phyloP scores from a whole-genome alignment of 2,329 filamentous ascomycete genomes.

The Bipolaris cookei region DNA sequence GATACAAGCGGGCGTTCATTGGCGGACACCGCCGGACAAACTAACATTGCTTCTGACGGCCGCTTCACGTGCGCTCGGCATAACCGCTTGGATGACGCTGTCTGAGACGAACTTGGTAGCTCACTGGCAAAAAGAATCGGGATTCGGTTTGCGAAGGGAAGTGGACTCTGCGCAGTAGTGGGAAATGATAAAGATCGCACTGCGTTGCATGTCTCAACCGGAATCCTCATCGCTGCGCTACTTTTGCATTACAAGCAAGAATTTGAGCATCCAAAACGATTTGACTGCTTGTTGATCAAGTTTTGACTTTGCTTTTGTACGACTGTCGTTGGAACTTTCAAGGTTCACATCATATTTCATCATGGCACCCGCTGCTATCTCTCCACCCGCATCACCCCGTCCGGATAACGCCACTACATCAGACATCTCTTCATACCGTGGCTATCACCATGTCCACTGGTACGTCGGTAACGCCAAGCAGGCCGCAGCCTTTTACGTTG shows the following conservation, averaged over 20 bases:
- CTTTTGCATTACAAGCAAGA: neutral
- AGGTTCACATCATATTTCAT: slow-evolving; percentile 5
- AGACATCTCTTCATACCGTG: slow-evolving; percentile 66
- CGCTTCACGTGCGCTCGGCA: slow-evolving; percentile 37
- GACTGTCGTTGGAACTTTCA: neutral
- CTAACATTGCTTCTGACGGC: slow-evolving; percentile 21
- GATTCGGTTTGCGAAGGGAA: slow-evolving; percentile 35
- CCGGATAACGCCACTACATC: slow-evolving; percentile 25
- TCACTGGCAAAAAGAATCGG: slow-evolving; percentile 24
- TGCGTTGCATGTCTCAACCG: slow-evolving; percentile 4
- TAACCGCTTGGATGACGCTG: slow-evolving; percentile 32
- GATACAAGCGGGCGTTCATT: slow-evolving; percentile 30
- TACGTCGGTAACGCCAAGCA: slow-evolving; percentile 98
- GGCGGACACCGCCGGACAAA: slow-evolving; percentile 29
- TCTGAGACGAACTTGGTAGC: slow-evolving; percentile 21
- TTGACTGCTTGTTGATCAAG: neutral
- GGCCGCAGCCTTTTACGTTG: slow-evolving; percentile 86
- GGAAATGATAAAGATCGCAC: slow-evolving; percentile 24
- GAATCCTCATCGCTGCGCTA: neutral
- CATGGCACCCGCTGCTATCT: slow-evolving; percentile 46
- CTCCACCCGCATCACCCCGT: slow-evolving; percentile 52
- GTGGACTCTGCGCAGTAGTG: slow-evolving; percentile 13
- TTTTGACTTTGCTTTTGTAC: neutral
- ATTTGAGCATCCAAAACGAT: neutral
- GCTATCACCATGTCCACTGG: slow-evolving; percentile 94